These are phyloP conservation scores for Lentinula novae-zelandiae DNA, from an alignment of 1,284 basidiomycete species.

Conservation along the genomic window DNA sequence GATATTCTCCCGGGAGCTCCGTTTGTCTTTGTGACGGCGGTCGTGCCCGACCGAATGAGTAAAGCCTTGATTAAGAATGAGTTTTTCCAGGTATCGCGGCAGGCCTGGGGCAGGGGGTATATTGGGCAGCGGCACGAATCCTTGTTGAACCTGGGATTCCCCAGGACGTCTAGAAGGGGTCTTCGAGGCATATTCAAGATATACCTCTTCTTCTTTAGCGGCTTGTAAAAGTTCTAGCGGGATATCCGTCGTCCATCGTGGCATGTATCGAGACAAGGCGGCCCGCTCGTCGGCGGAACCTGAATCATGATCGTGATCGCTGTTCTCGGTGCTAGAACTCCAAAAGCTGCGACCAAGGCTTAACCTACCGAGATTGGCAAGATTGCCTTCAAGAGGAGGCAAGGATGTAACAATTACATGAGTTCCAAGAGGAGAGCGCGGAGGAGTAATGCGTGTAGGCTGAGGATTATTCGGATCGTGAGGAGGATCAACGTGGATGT, in stretches of 20 bases:
- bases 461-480: neutral
- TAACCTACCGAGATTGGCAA: neutral
- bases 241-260: slow-evolving; percentile 70
- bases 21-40: neutral
- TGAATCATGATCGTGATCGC: neutral
- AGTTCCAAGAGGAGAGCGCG: neutral
- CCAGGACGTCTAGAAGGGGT: neutral
- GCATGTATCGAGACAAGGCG: neutral
- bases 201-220: slow-evolving; percentile 78
- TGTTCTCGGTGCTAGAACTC: slow-evolving; percentile 6
- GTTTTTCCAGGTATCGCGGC: slow-evolving; percentile 89
- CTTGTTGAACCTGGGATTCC: slow-evolving; percentile 23
- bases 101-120: slow-evolving; percentile 84
- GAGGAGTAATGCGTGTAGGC: neutral
- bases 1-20: neutral
- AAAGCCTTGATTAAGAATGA: slow-evolving; percentile 71
- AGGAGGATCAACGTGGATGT: slow-evolving; percentile 55
- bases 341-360: slow-evolving; percentile 7
- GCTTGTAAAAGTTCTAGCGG: slow-evolving; percentile 74
- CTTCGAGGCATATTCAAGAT: slow-evolving; percentile 38
- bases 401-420: neutral
- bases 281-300: neutral
- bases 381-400: neutral
- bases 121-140: slow-evolving; percentile 60
- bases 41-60: slow-evolving; percentile 29